Base-by-base conservation (phyloP, 2,329 filamentous ascomycete genomes). In the Pyrenophora teres region DNA sequence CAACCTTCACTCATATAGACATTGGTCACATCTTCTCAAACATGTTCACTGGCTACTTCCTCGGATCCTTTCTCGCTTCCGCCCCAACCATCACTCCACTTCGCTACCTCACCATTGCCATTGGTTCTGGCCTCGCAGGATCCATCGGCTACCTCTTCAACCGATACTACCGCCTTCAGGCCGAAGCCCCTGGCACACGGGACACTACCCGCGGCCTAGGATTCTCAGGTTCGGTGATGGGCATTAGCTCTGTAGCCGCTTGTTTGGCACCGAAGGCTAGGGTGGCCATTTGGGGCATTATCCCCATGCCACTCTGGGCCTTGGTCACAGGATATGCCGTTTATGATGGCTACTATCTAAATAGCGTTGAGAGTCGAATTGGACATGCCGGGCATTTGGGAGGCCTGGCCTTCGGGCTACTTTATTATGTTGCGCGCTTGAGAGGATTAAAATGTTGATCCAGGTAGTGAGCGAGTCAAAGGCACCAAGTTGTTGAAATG, bases 361-460 rank as follows among this genome's bases (percentile, higher is more conserved):
- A 74, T 44, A 54, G 60, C 31, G 39, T 56, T 4, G 62, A 52
- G 8, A 52, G 8, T 67, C 59, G 15, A 51, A 42, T 73, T 7
- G 76, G 64, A 4, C 78, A 80, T 66, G 66, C 72, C 15, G 78
- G 76, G 6, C 78, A 80, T 69, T 47, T 80, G 12, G 78, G 78
- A 4, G 78, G 78, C 0, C 45, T 70, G 16, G 64, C 64, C 0
- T 78, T 76, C 59, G 78, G 78, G 0, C 43, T 64, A 12, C 36
- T 59, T 15, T 73, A 72, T 44, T 73, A 67, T 43, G 40, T 71
- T 32, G 19, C 53, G 7, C 61, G 37, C 36, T 27, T 67, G 43
- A 62, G 60, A 38, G 54, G 59, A 4, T 23, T 64, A 36, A 54
- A 47, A 18, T n/a, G 55, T 30, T 57, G 37, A 54, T 27, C 7